These are phyloP conservation scores for Candida qinlingensis DNA, from an alignment of 805 yeast genomes.

Conservation along the genomic window DNA sequence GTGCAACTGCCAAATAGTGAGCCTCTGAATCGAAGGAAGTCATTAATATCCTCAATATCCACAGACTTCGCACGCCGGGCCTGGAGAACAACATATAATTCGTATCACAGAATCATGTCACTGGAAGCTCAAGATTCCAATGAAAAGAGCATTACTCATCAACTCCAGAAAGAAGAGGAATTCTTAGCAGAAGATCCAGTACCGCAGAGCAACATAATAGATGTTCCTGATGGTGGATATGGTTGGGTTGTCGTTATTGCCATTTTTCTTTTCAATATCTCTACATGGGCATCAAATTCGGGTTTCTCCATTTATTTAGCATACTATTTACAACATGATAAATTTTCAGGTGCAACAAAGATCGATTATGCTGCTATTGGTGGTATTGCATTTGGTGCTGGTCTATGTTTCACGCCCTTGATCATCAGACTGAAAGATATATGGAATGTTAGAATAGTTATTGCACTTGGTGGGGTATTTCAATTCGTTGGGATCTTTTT, in stretches of 20 bases:
- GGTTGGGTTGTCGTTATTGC: slow-evolving; percentile 24
- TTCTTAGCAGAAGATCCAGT: not conserved
- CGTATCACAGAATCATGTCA: not conserved
- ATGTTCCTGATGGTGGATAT: slow-evolving; percentile 26
- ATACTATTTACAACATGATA: slow-evolving; percentile 42
- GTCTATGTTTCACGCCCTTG: slow-evolving; percentile 56
- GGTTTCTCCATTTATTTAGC: slow-evolving; percentile 39
- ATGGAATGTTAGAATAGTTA: slow-evolving; percentile 39
- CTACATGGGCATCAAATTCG: slow-evolving; percentile 26
- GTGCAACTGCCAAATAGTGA: too few species aligned
- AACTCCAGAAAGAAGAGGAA: not conserved
- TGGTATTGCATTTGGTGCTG: slow-evolving; percentile 47
- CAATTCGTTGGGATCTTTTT: slow-evolving; percentile 32
- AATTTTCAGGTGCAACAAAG: slow-evolving; percentile 47
- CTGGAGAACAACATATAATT: not conserved
- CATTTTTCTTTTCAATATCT: slow-evolving; percentile 20
- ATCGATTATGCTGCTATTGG: slow-evolving; percentile 62
- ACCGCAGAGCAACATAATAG: slow-evolving; percentile 8
- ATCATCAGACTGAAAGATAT: slow-evolving; percentile 37
- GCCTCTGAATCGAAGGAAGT: too few species aligned
- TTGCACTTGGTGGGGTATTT: slow-evolving; percentile 42
- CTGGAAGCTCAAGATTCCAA: not conserved
- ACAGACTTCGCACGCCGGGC: too few species aligned
- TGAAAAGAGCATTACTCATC: not conserved
- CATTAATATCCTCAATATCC: too few species aligned